These are phyloP conservation scores for Hyaloscypha finlandica DNA, from an alignment of 495 filamentous ascomycete genomes.

Conservation along the genomic window DNA sequence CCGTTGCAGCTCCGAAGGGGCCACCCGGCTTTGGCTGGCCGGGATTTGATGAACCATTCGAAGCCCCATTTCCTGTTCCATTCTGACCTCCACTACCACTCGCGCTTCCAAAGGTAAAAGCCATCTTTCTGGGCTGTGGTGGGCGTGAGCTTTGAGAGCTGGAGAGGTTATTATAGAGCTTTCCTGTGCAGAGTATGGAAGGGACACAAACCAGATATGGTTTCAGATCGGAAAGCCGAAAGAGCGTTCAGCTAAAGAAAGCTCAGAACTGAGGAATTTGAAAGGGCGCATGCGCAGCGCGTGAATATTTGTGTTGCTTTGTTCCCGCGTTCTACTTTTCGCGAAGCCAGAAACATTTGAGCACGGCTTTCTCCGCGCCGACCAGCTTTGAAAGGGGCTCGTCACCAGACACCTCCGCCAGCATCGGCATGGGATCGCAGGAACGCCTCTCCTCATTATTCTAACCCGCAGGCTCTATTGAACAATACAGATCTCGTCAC, in stretches of 20 bases:
- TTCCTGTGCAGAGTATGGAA: not conserved
- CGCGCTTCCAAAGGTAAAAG: conserved; percentile 22
- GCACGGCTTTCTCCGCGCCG: conserved; percentile 20
- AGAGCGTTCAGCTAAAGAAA: conserved; percentile 4
- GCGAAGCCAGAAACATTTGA: conserved; percentile 30
- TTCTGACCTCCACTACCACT: conserved; percentile 34
- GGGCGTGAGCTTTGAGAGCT: not conserved
- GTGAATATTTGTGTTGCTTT: not conserved
- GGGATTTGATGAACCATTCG: conserved; percentile 24
- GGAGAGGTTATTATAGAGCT: not conserved
- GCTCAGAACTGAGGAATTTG: not conserved
- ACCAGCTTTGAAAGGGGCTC: not conserved
- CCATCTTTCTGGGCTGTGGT: not conserved
- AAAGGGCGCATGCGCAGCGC: conserved; percentile 20
- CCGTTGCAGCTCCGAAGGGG: conserved; percentile 47
- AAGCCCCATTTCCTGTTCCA: conserved; percentile 37
- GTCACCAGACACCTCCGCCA: conserved; percentile 26
- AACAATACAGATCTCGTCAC: not conserved
- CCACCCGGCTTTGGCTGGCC: conserved; percentile 40
- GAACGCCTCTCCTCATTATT: not conserved
- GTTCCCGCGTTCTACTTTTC: conserved; percentile 3
- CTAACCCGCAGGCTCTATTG: not conserved
- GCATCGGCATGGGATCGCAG: conserved; percentile 10
- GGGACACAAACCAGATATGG: not conserved
- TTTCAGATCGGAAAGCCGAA: conserved; percentile 1